A percentile compares a stretch with the other conserved stretches of the same genome.
Evolutionary conservation across 2,329 filamentous ascomycete species (phyloP).

Genomic region (Aspergillus nomiae): DNA sequence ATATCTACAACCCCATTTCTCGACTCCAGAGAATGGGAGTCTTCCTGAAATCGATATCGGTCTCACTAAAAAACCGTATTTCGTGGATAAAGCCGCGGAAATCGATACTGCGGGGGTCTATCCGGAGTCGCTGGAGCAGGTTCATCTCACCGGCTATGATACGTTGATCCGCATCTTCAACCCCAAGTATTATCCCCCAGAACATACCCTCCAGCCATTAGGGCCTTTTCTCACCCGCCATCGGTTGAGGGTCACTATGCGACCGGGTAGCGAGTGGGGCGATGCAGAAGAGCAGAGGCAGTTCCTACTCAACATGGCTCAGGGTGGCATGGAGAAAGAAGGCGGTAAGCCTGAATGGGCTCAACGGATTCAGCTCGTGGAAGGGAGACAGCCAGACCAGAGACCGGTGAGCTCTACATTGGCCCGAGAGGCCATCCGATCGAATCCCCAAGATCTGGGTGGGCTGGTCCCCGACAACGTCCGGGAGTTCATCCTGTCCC

Average conservation of each 20-base stretch:
- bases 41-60: constrained; percentile 48
- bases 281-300: constrained; percentile 39
- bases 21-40: constrained; percentile 11
- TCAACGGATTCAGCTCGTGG: constrained; percentile 43
- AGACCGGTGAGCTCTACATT: constrained; percentile 46
- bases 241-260: constrained; percentile 47
- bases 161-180: constrained; percentile 53
- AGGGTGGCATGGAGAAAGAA: constrained; percentile 38
- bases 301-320: constrained; percentile 40
- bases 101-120: constrained; percentile 44
- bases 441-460: constrained; percentile 33
- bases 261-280: constrained; percentile 45
- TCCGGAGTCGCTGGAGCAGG: constrained; percentile 41
- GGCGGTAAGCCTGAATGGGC: constrained; percentile 47
- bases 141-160: constrained; percentile 53
- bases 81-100: constrained; percentile 49
- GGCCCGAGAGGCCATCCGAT: constrained; percentile 40
- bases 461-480: constrained; percentile 39
- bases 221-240: constrained; percentile 46
- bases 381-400: constrained; percentile 39
- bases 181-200: constrained; percentile 51
- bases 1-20: constrained; percentile 23
- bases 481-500: constrained; percentile 34
- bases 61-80: constrained; percentile 52
- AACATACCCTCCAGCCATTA: constrained; percentile 45